Percentiles rank a stretch among this genome's conserved stretches.
phyloP scores from a whole-genome alignment of 108 stramenopile genomes.

The Pseudonitzschia delicatissima region DNA sequence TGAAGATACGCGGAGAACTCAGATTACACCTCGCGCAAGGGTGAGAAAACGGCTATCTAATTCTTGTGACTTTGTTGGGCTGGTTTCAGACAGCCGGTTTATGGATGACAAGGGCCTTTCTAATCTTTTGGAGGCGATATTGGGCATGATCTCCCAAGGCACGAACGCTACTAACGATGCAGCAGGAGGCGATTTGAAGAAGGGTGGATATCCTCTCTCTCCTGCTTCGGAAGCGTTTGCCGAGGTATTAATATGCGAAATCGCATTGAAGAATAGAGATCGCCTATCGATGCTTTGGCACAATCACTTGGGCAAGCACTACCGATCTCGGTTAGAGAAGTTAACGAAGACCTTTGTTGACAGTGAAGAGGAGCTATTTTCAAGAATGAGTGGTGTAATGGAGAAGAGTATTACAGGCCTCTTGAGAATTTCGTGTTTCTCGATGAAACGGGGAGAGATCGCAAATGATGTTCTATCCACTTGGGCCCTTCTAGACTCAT shows the following conservation, averaged over 20 bases:
- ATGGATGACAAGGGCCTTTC: conserved; percentile 56
- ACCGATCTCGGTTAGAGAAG: conserved; percentile 42
- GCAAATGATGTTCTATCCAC: conserved; percentile 57
- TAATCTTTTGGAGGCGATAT: conserved; percentile 53
- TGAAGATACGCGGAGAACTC: conserved; percentile 45
- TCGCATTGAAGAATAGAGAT: conserved; percentile 76
- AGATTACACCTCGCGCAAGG: conserved; percentile 54
- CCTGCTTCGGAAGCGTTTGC: conserved; percentile 85
- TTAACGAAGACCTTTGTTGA: conserved; percentile 17
- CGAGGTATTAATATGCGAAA: conserved; percentile 82
- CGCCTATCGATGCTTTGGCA: conserved; percentile 68
- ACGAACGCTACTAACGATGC: background rate
- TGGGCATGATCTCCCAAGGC: conserved; percentile 42
- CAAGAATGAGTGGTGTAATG: conserved; percentile 50
- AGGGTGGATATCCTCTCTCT: conserved; percentile 43
- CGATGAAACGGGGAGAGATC: conserved; percentile 51
- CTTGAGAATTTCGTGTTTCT: conserved; percentile 56
- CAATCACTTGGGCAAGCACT: conserved; percentile 55
- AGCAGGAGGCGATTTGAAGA: background rate
- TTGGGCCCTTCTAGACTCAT: conserved; percentile 42
- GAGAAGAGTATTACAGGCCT: conserved; percentile 82
- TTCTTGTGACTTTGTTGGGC: conserved; percentile 55
- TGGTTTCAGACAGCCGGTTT: conserved; percentile 75
- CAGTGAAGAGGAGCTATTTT: conserved; percentile 6
- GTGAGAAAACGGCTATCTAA: conserved; percentile 66